Evolutionary conservation across 352 stramenopile species (phyloP), one percentile per base, ranked within the genome.

Genomic region (Globisporangium sylvaticum): DNA sequence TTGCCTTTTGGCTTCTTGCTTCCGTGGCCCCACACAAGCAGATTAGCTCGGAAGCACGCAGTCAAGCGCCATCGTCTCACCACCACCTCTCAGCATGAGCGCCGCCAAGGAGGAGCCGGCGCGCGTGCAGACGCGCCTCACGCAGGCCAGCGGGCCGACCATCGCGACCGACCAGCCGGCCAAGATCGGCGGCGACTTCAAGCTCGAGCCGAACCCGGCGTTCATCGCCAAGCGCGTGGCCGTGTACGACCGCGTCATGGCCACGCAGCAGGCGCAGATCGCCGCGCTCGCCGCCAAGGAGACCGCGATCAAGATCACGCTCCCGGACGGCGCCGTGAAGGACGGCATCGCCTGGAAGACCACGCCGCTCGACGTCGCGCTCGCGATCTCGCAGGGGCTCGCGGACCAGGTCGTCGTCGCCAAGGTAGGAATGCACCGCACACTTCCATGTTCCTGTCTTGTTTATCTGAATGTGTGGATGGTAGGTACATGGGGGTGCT

Each of bases 341-440:
- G 82, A 97, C 24, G 97, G 96, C 39, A 63, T 90, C 10, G 92
- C 90, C 20, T 99, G 88, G 81, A 82, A 97, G 76, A 99, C 96
- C 55, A 98, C 97, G 62, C 98, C 98, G 9, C 92, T 98, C 73
- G 96, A 98, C 77, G 95, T 99, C 54, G 98, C 97, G 22, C 81
- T 85, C 50, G 78, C 57, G 63, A 99, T 99, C 75, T 98, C 89
- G 62, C 95, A 98, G 77, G 94, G 96, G 34, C 83, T 99, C 42
- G 96, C 97, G 1, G 94, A 99, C 74, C 76, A 85, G 55, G 77
- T 95, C 22, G 85, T 97, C 6, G 96, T 99, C 14, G 97, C 97
- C 15, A 70, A 70, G 65, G 65, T 70, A 65, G 14, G 46, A 8
- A 20, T 10, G 42, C 14, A 44, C n/a, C n/a, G n/a, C n/a, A n/a